Conservation (phyloP, 352 stramenopile genomes). For the Blastocystis sp. region DNA sequence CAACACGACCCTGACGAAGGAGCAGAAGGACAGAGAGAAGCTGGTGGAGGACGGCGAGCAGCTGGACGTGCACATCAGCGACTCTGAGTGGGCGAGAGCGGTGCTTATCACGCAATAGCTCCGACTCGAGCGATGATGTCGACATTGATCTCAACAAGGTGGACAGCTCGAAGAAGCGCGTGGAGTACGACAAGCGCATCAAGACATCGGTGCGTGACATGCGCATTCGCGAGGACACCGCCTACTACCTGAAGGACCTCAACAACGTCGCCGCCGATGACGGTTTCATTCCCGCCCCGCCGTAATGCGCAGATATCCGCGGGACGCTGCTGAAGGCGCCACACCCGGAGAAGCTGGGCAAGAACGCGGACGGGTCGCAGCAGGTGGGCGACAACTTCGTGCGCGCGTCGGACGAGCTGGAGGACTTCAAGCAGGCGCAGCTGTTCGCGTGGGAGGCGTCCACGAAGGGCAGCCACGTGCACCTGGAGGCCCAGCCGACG, state of each 20-base stretch:
- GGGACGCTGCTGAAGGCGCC: neutral
- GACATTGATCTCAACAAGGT: conserved; percentile 79
- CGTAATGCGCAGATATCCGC: neutral
- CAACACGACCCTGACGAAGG: conserved; percentile 48
- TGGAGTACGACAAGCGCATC: conserved; percentile 64
- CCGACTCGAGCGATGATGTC: conserved; percentile 83
- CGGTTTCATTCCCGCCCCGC: conserved; percentile 70
- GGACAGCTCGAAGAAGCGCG: conserved; percentile 61
- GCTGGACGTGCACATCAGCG: conserved; percentile 69
- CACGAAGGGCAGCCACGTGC: conserved; percentile 78
- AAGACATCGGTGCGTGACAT: conserved; percentile 74
- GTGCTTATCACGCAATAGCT: conserved; percentile 73
- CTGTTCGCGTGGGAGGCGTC: conserved; percentile 73
- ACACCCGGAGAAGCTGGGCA: neutral
- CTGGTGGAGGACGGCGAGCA: conserved; percentile 70
- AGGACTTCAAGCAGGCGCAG: conserved; percentile 87
- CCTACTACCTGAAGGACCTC: conserved; percentile 97
- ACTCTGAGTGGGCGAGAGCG: conserved; percentile 74
- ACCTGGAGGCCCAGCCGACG: conserved; percentile 90
- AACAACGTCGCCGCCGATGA: conserved; percentile 96
- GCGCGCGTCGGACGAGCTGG: conserved; percentile 83
- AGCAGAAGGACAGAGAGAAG: conserved; percentile 68
- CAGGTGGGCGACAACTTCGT: conserved; percentile 53
- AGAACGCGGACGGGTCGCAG: conserved; percentile 35
- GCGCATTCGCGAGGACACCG: conserved; percentile 96